Conservation (phyloP, 306 rosid species). For the Styphnolobium japonicum region DNA sequence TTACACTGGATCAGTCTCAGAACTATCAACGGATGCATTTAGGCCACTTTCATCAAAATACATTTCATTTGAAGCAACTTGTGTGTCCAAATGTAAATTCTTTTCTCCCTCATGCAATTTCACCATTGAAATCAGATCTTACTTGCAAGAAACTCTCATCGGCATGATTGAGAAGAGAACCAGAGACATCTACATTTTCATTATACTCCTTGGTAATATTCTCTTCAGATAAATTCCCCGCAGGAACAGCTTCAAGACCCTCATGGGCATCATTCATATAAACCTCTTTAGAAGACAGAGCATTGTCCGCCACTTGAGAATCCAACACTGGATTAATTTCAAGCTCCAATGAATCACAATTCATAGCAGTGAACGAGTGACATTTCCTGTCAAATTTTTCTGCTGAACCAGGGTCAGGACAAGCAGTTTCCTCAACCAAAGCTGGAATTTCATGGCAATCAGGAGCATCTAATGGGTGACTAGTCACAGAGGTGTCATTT, state of each 20-base stretch:
- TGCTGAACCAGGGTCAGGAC: slow-evolving; percentile 22
- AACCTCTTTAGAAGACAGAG: slow-evolving; percentile 24
- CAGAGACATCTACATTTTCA: slow-evolving; percentile 28
- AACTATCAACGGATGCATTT: slow-evolving; percentile 39
- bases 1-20: slow-evolving; percentile 28
- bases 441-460: slow-evolving; percentile 6
- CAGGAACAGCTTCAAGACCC: slow-evolving; percentile 37
- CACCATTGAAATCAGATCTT: slow-evolving; percentile 30
- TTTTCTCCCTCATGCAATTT: slow-evolving; percentile 23
- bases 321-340: slow-evolving; percentile 20
- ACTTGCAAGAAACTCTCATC: slow-evolving; percentile 30
- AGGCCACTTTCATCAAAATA: slow-evolving; percentile 25
- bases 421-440: slow-evolving; percentile 23
- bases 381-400: slow-evolving; percentile 27
- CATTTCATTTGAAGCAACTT: slow-evolving; percentile 38
- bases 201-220: slow-evolving; percentile 20
- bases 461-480: slow-evolving; percentile 22
- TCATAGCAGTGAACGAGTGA: neutral
- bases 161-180: slow-evolving; percentile 29
- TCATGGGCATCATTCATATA: slow-evolving; percentile 29
- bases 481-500: slow-evolving; percentile 1
- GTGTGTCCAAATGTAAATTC: slow-evolving; percentile 11
- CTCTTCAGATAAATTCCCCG: slow-evolving; percentile 29
- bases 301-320: slow-evolving; percentile 23
- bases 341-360: slow-evolving; percentile 21